Percentiles rank a stretch among this genome's conserved stretches.
These are phyloP conservation scores for Afroboletus lepidellus DNA, from an alignment of 1,284 basidiomycete genomes.

Conservation along the genomic window DNA sequence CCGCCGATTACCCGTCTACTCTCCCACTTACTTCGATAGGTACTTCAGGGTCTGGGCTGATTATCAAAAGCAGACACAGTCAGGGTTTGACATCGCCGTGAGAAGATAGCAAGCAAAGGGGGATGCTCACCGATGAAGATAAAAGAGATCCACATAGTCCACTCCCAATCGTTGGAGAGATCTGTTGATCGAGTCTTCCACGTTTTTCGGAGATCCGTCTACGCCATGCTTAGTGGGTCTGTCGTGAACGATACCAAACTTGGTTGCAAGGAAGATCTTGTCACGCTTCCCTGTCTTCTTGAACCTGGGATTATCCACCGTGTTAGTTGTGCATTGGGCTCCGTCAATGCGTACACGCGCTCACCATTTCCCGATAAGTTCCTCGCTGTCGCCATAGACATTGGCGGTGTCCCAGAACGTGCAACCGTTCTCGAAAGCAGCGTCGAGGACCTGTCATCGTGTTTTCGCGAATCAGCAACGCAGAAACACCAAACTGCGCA, in stretches of 20 bases:
- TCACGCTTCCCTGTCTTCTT: too few relatives aligned
- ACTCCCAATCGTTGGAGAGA: constrained; percentile 34
- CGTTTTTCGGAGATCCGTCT: constrained; percentile 23
- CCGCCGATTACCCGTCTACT: background rate
- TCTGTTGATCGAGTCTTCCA: constrained; percentile 26
- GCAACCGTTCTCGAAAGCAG: background rate
- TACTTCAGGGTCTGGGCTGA: constrained; percentile 2
- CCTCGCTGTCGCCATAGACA: constrained; percentile 1
- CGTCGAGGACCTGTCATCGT: constrained; percentile 16
- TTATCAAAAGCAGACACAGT: background rate
- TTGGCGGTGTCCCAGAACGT: background rate
- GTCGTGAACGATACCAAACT: constrained; percentile 26
- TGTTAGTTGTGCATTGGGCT: too few relatives aligned
- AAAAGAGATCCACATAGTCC: constrained; percentile 7
- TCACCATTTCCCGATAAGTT: background rate
- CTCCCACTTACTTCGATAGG: constrained; percentile 1
- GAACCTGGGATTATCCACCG: constrained; percentile 21
- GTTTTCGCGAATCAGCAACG: background rate
- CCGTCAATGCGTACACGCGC: too few relatives aligned
- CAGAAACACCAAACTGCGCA: too few relatives aligned
- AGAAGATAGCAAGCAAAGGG: background rate
- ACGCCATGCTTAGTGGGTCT: constrained; percentile 11
- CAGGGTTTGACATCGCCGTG: background rate
- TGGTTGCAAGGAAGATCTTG: too few relatives aligned
- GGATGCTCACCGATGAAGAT: constrained; percentile 1